These are phyloP conservation scores for Wickerhamomyces strasburgensis DNA, from an alignment of 805 yeast species.

Conservation along the genomic window DNA sequence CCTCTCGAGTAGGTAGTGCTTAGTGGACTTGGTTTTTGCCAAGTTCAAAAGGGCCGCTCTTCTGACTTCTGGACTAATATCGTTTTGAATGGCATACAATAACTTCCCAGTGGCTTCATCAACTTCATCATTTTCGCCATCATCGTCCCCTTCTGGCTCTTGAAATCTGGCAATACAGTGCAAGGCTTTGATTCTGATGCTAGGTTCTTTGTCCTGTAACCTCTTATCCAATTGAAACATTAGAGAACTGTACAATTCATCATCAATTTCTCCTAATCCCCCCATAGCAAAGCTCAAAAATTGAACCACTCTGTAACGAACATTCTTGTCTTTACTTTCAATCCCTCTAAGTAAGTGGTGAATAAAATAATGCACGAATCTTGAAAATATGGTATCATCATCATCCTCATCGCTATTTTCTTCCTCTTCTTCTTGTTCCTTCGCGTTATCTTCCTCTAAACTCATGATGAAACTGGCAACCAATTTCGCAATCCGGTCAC, in stretches of 20 bases:
- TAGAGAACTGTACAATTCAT: conserved; percentile 60
- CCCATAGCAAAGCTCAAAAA: conserved; percentile 66
- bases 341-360: conserved; percentile 72
- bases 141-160: conserved; percentile 28
- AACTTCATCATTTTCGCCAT: conserved; percentile 29
- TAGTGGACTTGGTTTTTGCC: conserved; percentile 46
- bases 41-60: conserved; percentile 76
- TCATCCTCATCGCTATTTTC: conserved; percentile 30
- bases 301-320: conserved; percentile 77
- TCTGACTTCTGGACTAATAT: conserved; percentile 83
- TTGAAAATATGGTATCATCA: conserved; percentile 37
- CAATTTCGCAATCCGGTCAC: conserved; percentile 72
- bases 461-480: conserved; percentile 53
- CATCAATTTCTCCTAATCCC: conserved; percentile 70
- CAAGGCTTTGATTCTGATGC: conserved; percentile 79
- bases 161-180: conserved; percentile 78
- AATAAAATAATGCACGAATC: conserved; percentile 57
- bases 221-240: conserved; percentile 58
- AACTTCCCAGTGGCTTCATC: conserved; percentile 45
- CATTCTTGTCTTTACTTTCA: conserved; percentile 69
- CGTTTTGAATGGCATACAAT: conserved; percentile 58
- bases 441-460: conserved; percentile 28
- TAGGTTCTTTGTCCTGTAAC: conserved; percentile 68
- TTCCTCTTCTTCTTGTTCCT: conserved; percentile 19
- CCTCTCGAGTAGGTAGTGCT: conserved; percentile 63